Conservation (phyloP, 2,329 filamentous ascomycete genomes). For the Pseudogymnoascus sp. region DNA sequence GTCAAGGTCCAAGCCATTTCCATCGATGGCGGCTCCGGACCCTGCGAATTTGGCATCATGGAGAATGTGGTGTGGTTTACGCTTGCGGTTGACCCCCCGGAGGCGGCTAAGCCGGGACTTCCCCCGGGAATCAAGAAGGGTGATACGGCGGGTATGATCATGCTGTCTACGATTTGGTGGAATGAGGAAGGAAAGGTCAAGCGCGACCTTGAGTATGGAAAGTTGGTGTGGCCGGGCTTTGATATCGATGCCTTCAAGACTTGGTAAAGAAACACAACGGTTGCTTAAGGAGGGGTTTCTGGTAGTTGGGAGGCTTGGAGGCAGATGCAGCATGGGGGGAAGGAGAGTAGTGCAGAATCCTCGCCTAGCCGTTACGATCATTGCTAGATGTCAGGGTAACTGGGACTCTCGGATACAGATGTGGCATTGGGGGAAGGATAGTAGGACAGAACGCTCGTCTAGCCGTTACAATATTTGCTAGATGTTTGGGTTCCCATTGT, state of each 20-base stretch:
- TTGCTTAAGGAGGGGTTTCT: background rate
- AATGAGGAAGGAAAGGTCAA: background rate
- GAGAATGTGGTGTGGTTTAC: slow-evolving; percentile 15
- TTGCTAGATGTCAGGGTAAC: background rate
- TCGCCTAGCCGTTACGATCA: background rate
- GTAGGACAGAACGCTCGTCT: background rate
- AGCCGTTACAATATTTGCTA: background rate
- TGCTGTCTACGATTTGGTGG: background rate
- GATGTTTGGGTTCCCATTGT: background rate
- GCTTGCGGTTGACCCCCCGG: slow-evolving; percentile 12
- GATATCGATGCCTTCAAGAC: background rate
- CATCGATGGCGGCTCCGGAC: slow-evolving; percentile 9
- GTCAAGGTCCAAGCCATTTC: background rate
- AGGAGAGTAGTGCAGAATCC: background rate
- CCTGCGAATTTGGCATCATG: slow-evolving; percentile 10
- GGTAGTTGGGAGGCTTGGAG: background rate
- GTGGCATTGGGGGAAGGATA: background rate
- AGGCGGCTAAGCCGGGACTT: background rate
- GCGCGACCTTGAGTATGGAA: background rate
- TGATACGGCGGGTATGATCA: background rate
- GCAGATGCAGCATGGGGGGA: background rate
- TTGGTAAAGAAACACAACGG: background rate
- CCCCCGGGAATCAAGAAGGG: slow-evolving; percentile 15
- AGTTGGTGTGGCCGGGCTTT: background rate
- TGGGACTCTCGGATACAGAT: background rate